phyloP scores from a whole-genome alignment of 768 basidiomycete species.

The Stropharia rugosoannulata region DNA sequence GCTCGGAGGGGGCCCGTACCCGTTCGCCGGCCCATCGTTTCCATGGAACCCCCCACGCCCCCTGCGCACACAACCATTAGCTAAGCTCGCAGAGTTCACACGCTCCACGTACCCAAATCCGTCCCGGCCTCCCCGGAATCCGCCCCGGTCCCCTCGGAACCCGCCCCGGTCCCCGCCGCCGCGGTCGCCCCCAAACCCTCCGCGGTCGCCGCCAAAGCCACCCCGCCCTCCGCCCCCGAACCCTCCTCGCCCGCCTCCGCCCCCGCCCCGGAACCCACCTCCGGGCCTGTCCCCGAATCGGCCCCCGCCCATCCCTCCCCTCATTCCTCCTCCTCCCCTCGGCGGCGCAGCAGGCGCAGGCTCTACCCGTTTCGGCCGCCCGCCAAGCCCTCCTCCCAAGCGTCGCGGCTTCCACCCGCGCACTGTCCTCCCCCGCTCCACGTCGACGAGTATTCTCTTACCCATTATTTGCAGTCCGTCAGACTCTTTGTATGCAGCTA shows the following conservation, averaged over 20 bases:
- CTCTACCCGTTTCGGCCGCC: constrained; percentile 83
- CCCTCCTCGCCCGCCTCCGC: constrained; percentile 53
- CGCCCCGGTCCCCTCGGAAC: constrained; percentile 31
- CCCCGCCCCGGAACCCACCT: constrained; percentile 40
- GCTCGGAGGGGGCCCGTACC: too few species aligned
- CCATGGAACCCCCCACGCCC: constrained; percentile 70
- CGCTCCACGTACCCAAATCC: constrained; percentile 48
- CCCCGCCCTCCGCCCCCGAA: constrained; percentile 41
- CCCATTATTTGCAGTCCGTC: constrained; percentile 96
- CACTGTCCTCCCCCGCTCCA: constrained; percentile 96
- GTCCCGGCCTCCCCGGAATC: constrained; percentile 44
- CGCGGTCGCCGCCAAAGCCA: constrained; percentile 39
- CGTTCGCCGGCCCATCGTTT: too few species aligned
- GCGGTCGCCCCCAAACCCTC: constrained; percentile 41
- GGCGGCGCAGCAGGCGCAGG: constrained; percentile 33
- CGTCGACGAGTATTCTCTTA: constrained; percentile 95
- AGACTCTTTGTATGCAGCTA: constrained; percentile 97
- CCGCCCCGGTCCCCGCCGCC: constrained; percentile 39
- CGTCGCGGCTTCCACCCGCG: constrained; percentile 98
- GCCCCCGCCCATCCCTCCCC: constrained; percentile 29
- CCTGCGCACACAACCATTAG: constrained; percentile 25
- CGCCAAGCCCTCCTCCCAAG: constrained; percentile 98
- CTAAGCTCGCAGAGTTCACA: constrained; percentile 5
- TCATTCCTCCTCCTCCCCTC: constrained; percentile 18
- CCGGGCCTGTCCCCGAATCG: constrained; percentile 44